Base-by-base conservation (phyloP, 768 basidiomycete genomes). In the Tephrocybe sp. region DNA sequence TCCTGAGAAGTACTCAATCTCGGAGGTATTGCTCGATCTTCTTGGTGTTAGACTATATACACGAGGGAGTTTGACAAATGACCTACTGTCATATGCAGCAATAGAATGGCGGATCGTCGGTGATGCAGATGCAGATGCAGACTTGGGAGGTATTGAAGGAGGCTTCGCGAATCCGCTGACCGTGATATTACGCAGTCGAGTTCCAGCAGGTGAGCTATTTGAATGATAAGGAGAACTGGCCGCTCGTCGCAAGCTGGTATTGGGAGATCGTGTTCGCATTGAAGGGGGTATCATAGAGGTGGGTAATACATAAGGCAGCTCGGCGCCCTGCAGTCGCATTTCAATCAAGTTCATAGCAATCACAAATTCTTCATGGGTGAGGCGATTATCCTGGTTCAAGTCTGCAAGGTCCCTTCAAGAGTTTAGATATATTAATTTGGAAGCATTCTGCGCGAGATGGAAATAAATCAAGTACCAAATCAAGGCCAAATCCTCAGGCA, bases 361-460 rank as follows among this genome's bases (percentile, higher is more conserved):
- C 0, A 64, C 64, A 47, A 75, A 73, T 24, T 65, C 66, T 24
- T 73, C 71, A n/a, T 57, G 54, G 15, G 67, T 68, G 10, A 75
- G 54, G 27, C 62, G 58, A 24, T 62, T 62, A 43, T 73, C 68
- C 21, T 62, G 53, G 47, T 69, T 60, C 2, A 72, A 30, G 46
- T 69, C 66, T 6, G 67, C 62, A 7, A 72, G 63, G 23, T 66
- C 62, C 70, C 70, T 72, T 42, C 2, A 37, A n/a, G 42, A 25
- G 11, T 16, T 46, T 16, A 45, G 31, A 15, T 10, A 15, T 12
- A 15, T 19, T 22, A 7, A n/a, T 12, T 6, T 11, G 12, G 21
- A n/a, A n/a, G n/a, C n/a, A n/a, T n/a, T n/a, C n/a, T n/a, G n/a
- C n/a, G n/a, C n/a, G n/a, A n/a, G 36, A 37, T 4, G 11, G 10